phyloP scores from a whole-genome alignment of 176 grass and related monocot species.

The Musa acuminata region DNA sequence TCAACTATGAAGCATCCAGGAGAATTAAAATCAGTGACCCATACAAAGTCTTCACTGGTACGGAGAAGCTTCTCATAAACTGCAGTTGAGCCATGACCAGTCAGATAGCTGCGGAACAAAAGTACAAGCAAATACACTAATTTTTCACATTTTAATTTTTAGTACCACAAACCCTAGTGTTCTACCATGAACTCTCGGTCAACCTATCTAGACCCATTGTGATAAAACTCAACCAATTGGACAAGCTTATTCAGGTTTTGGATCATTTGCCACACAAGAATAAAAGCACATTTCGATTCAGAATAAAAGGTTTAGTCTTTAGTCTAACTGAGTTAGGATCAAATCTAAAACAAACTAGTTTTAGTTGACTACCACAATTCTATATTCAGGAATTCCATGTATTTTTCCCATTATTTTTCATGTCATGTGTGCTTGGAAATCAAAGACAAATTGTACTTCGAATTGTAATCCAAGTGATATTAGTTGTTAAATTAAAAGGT shows the following conservation, averaged over 20 bases:
- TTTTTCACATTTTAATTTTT: background rate
- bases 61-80: slow-evolving; percentile 59
- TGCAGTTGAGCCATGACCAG: slow-evolving; percentile 22
- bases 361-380: background rate
- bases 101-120: background rate
- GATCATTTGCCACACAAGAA: background rate
- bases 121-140: background rate
- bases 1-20: slow-evolving; percentile 63
- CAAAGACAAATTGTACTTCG: no score
- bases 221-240: background rate
- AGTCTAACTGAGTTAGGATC: background rate
- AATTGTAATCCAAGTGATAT: no score
- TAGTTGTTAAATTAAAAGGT: no score
- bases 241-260: background rate
- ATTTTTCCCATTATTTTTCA: no score
- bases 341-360: background rate
- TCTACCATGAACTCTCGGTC: no score
- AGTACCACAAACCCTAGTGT: no score
- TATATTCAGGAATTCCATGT: no score
- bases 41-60: slow-evolving; percentile 79
- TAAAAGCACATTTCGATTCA: background rate
- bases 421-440: no score
- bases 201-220: no score
- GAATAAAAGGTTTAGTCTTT: background rate
- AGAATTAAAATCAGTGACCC: slow-evolving; percentile 49